Evolutionary conservation across 1,284 basidiomycete genomes (phyloP), one percentile per base, ranked within the genome.

Genomic region (Entoloma clypeatum): DNA sequence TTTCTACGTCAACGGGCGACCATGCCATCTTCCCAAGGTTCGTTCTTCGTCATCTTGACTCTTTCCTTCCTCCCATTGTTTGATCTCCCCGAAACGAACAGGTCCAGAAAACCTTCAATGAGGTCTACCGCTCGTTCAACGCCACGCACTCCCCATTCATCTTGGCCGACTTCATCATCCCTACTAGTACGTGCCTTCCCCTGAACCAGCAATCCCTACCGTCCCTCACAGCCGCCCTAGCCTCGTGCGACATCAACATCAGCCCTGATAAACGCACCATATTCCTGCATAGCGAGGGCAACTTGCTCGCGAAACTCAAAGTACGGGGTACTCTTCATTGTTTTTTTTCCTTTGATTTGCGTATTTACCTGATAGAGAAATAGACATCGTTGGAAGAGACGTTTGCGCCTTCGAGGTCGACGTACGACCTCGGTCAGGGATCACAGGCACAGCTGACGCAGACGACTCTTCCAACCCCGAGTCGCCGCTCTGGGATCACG

Each of bases 261-360:
- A 92, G 85, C 51, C 95, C 96, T 0, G 96, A 99, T 65, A 99
- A 99, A 60, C 77, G 96, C 4, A 96, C 92, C 0, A 87, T 99
- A 25, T 84, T 97, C 41, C 61, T 99, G 7, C 93, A 98, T 57
- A 85, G 85, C 59, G 96, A 99, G 60, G 72, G 73, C 4, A 86
- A 86, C 45, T 64, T 99, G 5, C 73, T 98, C 1, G 71, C 81
- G 16, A 78, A 81, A 0, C 69, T 98, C 25, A 91, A 86, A 68
- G 91, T 91, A 45, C 25, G 67, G 53, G 16, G 27, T 3, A 2
- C 4, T 22, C 36, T 3, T 13, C 38, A 14, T 22, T 5, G 8
- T 24, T 13, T 7, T 28, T 32, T 8, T n/a, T 13, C 7, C 9
- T 41, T 9, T n/a, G n/a, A n/a, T n/a, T n/a, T n/a, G n/a, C n/a